A percentile compares a stretch with the other conserved stretches of the same genome.
Conservation (phyloP, 2,329 filamentous ascomycete genomes). For the Grosmannia penicillata region DNA sequence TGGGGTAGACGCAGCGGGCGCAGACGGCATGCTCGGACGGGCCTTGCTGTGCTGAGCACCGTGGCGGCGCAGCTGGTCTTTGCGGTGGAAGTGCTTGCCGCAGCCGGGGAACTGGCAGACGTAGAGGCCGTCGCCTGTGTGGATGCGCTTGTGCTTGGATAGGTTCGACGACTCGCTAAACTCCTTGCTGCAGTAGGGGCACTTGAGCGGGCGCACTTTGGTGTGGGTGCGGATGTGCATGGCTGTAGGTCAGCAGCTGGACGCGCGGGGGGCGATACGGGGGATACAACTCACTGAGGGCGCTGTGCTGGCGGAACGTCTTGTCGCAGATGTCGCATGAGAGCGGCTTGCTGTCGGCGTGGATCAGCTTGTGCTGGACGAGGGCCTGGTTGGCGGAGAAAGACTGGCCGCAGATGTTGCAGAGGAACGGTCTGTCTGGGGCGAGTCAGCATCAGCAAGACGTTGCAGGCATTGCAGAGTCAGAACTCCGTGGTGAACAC, state of each 20-base stretch:
- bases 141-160: constrained; percentile 49
- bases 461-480: too few species aligned
- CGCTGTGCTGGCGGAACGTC: constrained; percentile 52
- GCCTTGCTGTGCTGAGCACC: constrained; percentile 20
- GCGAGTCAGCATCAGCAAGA: neutral
- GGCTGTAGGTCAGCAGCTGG: constrained; percentile 22
- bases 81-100: constrained; percentile 40
- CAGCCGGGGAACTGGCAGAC: constrained; percentile 33
- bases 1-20: too few species aligned
- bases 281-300: constrained; percentile 45
- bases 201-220: constrained; percentile 46
- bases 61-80: constrained; percentile 47
- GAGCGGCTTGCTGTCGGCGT: constrained; percentile 51
- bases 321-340: constrained; percentile 41
- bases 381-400: constrained; percentile 56
- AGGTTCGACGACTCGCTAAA: constrained; percentile 54
- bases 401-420: constrained; percentile 36
- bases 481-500: too few species aligned
- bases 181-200: constrained; percentile 40
- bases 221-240: constrained; percentile 55
- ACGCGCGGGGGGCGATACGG: neutral
- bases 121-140: constrained; percentile 36
- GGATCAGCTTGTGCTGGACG: constrained; percentile 51
- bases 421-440: constrained; percentile 44
- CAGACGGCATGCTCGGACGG: neutral